Conservation (phyloP, 1,139 yeast species). For the Nematodospora anomalae region DNA sequence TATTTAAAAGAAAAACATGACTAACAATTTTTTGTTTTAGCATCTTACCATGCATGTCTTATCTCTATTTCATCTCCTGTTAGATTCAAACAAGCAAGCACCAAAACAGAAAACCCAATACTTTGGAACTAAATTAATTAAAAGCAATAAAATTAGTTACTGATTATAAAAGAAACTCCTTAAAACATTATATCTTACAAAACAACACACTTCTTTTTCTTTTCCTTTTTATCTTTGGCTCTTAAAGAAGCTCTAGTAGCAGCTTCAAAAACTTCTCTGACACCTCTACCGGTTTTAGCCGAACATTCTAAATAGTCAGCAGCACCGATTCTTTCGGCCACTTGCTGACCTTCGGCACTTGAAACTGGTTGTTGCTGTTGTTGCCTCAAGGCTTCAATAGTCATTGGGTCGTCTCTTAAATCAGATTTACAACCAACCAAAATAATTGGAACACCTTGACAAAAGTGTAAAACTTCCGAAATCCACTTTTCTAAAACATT, state of each 20-base stretch:
- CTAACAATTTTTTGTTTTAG: not conserved
- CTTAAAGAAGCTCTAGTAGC: conserved; percentile 87
- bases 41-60: not conserved
- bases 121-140: not conserved
- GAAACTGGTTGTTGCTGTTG: conserved; percentile 77
- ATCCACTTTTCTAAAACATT: conserved; percentile 96
- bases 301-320: conserved; percentile 88
- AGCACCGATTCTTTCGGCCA: conserved; percentile 87
- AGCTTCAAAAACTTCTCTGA: conserved; percentile 86
- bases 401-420: conserved; percentile 77
- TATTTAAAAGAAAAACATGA: not conserved
- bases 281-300: conserved; percentile 88
- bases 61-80: not conserved
- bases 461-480: conserved; percentile 89
- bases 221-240: conserved; percentile 58
- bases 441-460: conserved; percentile 93
- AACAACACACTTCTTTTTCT: conserved; percentile 59
- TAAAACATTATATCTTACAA: conserved; percentile 35
- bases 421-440: conserved; percentile 92
- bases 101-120: not conserved
- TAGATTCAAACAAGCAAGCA: not conserved
- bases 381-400: conserved; percentile 73
- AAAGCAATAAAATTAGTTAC: not conserved
- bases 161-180: not conserved
- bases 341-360: conserved; percentile 75